Conservation (phyloP, 352 stramenopile species). For the Lagenidium giganteum region DNA sequence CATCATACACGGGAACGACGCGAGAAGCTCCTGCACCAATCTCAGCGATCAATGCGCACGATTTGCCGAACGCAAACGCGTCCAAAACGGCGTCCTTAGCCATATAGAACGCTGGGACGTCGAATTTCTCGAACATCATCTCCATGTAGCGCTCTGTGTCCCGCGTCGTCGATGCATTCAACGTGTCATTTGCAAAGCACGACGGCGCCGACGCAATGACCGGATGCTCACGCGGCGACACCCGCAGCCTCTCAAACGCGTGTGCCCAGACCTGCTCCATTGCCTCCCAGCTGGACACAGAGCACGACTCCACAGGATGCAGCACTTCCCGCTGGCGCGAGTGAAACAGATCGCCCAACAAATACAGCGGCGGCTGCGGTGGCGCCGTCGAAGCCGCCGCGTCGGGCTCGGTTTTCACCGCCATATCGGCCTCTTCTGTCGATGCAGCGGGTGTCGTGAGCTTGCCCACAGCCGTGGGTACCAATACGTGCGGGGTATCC, state of each 20-base stretch:
- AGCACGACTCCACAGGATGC: conserved; percentile 47
- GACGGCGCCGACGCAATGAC: conserved; percentile 72
- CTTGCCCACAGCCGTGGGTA: conserved; percentile 66
- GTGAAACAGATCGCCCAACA: conserved; percentile 55
- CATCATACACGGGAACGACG: conserved; percentile 89
- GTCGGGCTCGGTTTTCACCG: background rate
- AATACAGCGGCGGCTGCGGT: conserved; percentile 15
- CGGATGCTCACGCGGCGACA: conserved; percentile 64
- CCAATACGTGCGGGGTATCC: conserved; percentile 89
- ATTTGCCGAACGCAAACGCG: conserved; percentile 88
- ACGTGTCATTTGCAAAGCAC: conserved; percentile 70
- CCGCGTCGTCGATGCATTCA: conserved; percentile 41
- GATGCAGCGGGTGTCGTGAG: conserved; percentile 9
- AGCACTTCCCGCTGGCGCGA: conserved; percentile 53
- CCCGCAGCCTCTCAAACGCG: conserved; percentile 66
- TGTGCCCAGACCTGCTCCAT: conserved; percentile 81
- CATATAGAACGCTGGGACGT: conserved; percentile 87
- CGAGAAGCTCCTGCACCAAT: conserved; percentile 81
- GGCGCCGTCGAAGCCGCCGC: conserved; percentile 8
- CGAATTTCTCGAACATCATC: conserved; percentile 92
- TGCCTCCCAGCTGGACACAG: conserved; percentile 78
- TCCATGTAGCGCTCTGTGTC: conserved; percentile 81
- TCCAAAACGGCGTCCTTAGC: conserved; percentile 87
- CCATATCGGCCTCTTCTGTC: no score
- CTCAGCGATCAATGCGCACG: conserved; percentile 85